Evolutionary conservation across 2,329 filamentous ascomycete genomes (phyloP), one percentile per base, ranked within the genome.

Genomic region (Penicillium sp.): DNA sequence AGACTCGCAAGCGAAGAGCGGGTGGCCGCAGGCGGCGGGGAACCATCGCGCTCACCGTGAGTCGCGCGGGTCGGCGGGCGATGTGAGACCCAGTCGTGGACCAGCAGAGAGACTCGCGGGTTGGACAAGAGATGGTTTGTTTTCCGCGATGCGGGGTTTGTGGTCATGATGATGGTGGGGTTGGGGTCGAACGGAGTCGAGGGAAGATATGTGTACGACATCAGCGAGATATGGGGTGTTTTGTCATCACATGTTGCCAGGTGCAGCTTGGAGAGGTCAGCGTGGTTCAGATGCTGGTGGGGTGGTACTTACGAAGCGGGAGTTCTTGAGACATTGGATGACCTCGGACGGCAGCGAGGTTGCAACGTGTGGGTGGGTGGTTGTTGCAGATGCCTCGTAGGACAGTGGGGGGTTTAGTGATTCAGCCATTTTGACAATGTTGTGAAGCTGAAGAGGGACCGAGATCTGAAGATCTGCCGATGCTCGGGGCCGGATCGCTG

Each of bases 201-300:
- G 38, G 92, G 89, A 21, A 99, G 88, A 77, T 97, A 97, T 69
- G 94, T 97, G 80, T 97, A 97, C 80, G 96, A 97, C 94, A 99
- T 99, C 61, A 99, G 86, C 36, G 92, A 95, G 62, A 97, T 91
- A 73, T 97, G 91, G 9, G 94, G 94, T 60, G 86, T 81, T 68
- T 94, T 89, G 63, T 89, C 82, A 65, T 86, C 86, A 74, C 90
- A 95, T 53, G 94, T 99, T 65, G 94, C 92, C 49, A 99, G 88
- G 75, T 99, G 94, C 63, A 99, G 91, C 92, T 96, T 68, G 44
- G 38, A 31, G 13, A 32, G 16, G 27, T 49, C 32, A 52, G 47
- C 32, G 39, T 43, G 14, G 18, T 38, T 61, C 18, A 45, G 43
- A 31, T 45, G 32, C 10, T 29, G 27, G 21, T 16, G 18, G 11